Evolutionary conservation across 2,329 filamentous ascomycete genomes (phyloP).

Genomic region (Venturiaceae sp.): DNA sequence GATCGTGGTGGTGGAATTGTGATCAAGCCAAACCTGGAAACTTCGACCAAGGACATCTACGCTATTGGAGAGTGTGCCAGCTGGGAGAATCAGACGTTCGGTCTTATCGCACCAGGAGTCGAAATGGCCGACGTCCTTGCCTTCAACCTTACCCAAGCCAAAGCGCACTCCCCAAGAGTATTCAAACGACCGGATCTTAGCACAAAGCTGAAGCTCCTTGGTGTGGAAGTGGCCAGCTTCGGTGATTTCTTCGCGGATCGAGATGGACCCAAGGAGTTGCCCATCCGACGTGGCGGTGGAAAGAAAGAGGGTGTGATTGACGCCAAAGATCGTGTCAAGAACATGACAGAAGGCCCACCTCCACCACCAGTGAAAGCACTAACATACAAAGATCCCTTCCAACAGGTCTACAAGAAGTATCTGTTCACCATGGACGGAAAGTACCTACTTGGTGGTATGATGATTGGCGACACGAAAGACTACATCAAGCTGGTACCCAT

Average conservation of each 20-base stretch:
- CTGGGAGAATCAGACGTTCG: conserved; percentile 80
- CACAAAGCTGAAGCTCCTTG: conserved; percentile 82
- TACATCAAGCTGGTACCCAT: conserved; percentile 83
- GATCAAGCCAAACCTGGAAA: conserved; percentile 56
- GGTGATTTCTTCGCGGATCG: conserved; percentile 89
- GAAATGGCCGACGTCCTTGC: conserved; percentile 90
- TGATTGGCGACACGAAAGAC: conserved; percentile 88
- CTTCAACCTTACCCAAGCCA: conserved; percentile 82
- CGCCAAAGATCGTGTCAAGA: conserved; percentile 37
- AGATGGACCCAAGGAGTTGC: conserved; percentile 70
- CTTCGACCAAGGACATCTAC: conserved; percentile 64
- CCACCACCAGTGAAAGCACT: conserved; percentile 65
- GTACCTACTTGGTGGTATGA: conserved; percentile 89
- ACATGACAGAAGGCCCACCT: conserved; percentile 44
- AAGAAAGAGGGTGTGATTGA: conserved; percentile 32
- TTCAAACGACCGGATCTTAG: conserved; percentile 82
- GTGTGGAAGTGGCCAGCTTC: conserved; percentile 86
- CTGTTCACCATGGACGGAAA: conserved; percentile 84
- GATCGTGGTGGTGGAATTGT: conserved; percentile 69
- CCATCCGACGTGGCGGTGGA: conserved; percentile 41
- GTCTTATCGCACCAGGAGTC: conserved; percentile 78
- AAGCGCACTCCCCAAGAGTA: conserved; percentile 54
- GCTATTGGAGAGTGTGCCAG: conserved; percentile 87
- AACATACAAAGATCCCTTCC: conserved; percentile 82
- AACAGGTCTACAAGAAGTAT: conserved; percentile 88